Evolutionary conservation across 2,329 filamentous ascomycete genomes (phyloP).

Genomic region (Aspergillus quadrilineatus): DNA sequence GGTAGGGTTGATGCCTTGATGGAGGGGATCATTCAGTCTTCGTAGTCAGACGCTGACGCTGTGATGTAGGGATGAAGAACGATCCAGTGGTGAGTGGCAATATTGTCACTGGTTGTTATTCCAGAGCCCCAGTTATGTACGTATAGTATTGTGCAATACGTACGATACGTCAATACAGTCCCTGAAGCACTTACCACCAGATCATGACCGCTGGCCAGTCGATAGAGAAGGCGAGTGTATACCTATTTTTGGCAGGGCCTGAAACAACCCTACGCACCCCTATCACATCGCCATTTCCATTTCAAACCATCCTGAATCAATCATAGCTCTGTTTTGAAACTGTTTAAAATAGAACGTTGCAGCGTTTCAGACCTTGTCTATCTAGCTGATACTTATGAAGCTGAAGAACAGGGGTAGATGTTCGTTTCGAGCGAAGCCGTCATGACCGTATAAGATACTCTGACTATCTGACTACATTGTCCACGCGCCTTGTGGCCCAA

Average conservation of each 20-base stretch:
- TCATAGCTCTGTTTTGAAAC: constrained; percentile 1
- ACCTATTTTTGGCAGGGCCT: constrained; percentile 3
- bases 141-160: background rate
- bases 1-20: constrained; percentile 2
- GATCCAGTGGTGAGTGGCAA: background rate
- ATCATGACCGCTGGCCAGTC: background rate
- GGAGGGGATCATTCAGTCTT: background rate
- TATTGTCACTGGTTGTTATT: background rate
- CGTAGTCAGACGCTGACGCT: background rate
- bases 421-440: constrained; percentile 12
- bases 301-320: constrained; percentile 9
- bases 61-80: background rate
- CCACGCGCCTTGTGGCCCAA: constrained; percentile 20
- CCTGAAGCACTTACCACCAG: constrained; percentile 5
- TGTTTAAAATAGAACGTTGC: constrained; percentile 7
- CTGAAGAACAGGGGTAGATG: background rate
- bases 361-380: background rate
- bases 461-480: no score
- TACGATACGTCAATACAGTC: background rate
- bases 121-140: background rate
- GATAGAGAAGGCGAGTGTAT: background rate
- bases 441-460: background rate
- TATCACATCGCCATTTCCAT: constrained; percentile 9
- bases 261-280: constrained; percentile 13
- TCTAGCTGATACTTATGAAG: background rate